A percentile compares a stretch with the other conserved stretches of the same genome.
Evolutionary conservation across 2,329 filamentous ascomycete genomes (phyloP).

Genomic region (Diplodia intermedia): DNA sequence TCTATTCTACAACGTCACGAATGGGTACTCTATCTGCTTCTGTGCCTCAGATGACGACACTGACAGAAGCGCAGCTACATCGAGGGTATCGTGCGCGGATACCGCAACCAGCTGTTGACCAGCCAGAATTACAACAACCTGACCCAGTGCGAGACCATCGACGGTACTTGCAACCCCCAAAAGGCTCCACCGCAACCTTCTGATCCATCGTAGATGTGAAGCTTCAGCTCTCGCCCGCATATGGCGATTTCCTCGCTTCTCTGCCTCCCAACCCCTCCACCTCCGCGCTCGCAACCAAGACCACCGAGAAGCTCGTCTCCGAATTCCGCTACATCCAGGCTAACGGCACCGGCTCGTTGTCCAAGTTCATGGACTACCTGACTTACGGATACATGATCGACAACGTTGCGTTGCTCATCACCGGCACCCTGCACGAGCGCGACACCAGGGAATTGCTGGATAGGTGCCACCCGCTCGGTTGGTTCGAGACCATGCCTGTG

Average conservation of each 20-base stretch:
- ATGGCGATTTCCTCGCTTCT: slow-evolving; percentile 93
- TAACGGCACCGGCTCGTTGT: slow-evolving; percentile 87
- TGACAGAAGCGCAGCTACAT: slow-evolving; percentile 71
- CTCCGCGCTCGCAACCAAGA: slow-evolving; percentile 90
- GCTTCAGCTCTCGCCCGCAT: slow-evolving; percentile 93
- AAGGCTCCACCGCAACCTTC: neutral
- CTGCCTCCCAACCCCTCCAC: slow-evolving; percentile 97
- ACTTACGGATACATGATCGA: slow-evolving; percentile 99
- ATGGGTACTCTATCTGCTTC: slow-evolving; percentile 67
- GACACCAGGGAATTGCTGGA: slow-evolving; percentile 95
- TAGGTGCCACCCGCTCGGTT: slow-evolving; percentile 93
- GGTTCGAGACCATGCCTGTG: slow-evolving; percentile 99
- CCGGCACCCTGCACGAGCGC: slow-evolving; percentile 94
- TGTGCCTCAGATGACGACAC: slow-evolving; percentile 20
- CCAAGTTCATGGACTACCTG: slow-evolving; percentile 96
- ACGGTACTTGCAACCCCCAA: slow-evolving; percentile 67
- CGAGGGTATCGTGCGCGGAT: slow-evolving; percentile 96
- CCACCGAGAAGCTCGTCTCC: slow-evolving; percentile 96
- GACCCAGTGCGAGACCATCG: slow-evolving; percentile 96
- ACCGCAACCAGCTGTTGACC: slow-evolving; percentile 91
- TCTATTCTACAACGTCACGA: slow-evolving; percentile 92
- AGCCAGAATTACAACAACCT: slow-evolving; percentile 91
- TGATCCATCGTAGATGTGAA: slow-evolving; percentile 77
- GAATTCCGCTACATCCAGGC: slow-evolving; percentile 97
- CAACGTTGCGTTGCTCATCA: slow-evolving; percentile 97